Evolutionary conservation across 2,329 filamentous ascomycete genomes (phyloP), one percentile per base, ranked within the genome.

Genomic region (Hymenoscyphus fraxineus): DNA sequence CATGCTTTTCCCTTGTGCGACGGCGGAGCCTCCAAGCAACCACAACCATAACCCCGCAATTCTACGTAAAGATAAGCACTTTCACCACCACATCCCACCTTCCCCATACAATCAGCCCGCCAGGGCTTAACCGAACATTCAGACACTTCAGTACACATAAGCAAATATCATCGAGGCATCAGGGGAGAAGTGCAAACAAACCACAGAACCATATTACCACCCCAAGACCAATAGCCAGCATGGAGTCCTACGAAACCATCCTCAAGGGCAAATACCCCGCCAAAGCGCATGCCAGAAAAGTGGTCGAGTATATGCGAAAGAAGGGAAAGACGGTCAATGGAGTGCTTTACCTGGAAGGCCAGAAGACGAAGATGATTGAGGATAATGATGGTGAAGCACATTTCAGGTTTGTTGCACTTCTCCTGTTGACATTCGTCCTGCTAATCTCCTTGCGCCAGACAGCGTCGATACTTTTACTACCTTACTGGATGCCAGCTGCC

Each of bases 381-480:
- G 94, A 99, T 77, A 94, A 92, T 74, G 95, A 98, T 77, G 87
- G 91, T 74, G 83, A 88, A 7, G 85, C 88, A 73, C 92, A 87
- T 31, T 97, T 97, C 77, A 85, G 92, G 87, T 93, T 61, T 70
- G 51, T 63, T 62, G 40, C 0, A 12, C 13, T 57, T 31, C 7
- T 56, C 39, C 56, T 38, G 44, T 15, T 9, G 10, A 2, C 7
- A 27, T 12, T 51, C 22, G 44, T 22, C 41, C 67, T 47, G 35
- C 62, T 64, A 65, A 69, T 31, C 6, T 16, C 55, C 19, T 19
- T 22, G 7, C 19, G 12, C 35, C 62, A 10, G 92, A 69, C 93
- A 97, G 79, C 91, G 93, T 68, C 89, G 95, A 63, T 91, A 88
- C 77, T 99, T 99, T 80, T 97, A 91, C 85, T 99, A 99, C 78